phyloP scores from a whole-genome alignment of 495 filamentous ascomycete species.

The Podospora didyma region DNA sequence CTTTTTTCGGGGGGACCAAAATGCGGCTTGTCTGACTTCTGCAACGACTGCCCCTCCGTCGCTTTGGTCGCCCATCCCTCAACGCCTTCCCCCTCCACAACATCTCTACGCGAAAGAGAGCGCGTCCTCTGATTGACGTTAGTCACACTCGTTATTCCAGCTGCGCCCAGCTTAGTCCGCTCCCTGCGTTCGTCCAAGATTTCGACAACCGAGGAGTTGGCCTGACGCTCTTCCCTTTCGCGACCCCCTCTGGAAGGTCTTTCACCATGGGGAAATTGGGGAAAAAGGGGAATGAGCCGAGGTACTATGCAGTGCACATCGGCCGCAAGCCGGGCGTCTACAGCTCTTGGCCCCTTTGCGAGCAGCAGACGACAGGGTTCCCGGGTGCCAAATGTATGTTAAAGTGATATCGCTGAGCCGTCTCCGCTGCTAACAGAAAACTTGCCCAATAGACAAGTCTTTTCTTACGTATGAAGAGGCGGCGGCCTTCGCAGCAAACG shows the following conservation, averaged over 20 bases:
- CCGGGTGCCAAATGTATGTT: conserved; percentile 75
- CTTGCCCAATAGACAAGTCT: conserved; percentile 62
- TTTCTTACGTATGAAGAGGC: conserved; percentile 77
- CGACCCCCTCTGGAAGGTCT: background rate
- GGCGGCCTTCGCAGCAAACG: conserved; percentile 67
- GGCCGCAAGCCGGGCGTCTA: conserved; percentile 86
- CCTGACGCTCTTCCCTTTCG: background rate
- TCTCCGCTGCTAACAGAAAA: conserved; percentile 11
- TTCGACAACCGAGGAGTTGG: background rate
- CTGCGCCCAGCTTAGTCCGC: too few relatives aligned
- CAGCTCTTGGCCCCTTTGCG: conserved; percentile 73
- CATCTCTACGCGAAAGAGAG: background rate
- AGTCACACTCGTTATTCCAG: background rate
- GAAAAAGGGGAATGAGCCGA: conserved; percentile 43
- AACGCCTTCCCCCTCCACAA: conserved; percentile 2
- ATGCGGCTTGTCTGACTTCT: conserved; percentile 5
- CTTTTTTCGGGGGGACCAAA: background rate
- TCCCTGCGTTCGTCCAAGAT: background rate
- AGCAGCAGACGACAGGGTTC: conserved; percentile 79
- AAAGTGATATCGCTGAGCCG: background rate
- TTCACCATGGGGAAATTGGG: conserved; percentile 41
- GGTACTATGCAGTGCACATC: conserved; percentile 83
- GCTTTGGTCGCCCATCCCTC: background rate
- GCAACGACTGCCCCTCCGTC: conserved; percentile 5
- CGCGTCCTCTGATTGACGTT: background rate